phyloP scores from a whole-genome alignment of 2,329 filamentous ascomycete species.

The Penicillium hordei region DNA sequence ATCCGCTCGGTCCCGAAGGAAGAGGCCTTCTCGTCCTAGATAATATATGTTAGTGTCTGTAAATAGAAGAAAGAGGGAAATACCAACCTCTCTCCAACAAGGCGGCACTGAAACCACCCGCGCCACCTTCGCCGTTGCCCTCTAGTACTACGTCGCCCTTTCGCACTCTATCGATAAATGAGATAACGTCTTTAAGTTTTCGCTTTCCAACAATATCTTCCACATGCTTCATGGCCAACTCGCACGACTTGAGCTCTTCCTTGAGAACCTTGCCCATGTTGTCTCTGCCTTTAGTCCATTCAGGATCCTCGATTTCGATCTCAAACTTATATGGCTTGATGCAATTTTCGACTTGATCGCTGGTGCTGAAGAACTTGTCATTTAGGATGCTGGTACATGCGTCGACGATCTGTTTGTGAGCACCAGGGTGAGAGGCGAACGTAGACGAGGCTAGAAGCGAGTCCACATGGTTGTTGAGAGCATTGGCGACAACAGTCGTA shows the following conservation, averaged over 20 bases:
- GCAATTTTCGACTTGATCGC: conserved; percentile 96
- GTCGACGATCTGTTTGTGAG: conserved; percentile 87
- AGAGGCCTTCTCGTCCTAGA: conserved; percentile 83
- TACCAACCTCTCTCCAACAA: conserved; percentile 74
- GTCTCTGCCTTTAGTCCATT: conserved; percentile 83
- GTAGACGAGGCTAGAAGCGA: conserved; percentile 74
- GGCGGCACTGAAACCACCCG: conserved; percentile 88
- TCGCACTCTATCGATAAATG: conserved; percentile 84
- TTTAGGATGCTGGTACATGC: conserved; percentile 87
- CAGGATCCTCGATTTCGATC: conserved; percentile 86
- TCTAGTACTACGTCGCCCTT: conserved; percentile 83
- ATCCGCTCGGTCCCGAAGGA: conserved; percentile 86
- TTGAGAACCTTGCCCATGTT: conserved; percentile 80
- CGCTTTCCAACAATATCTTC: conserved; percentile 76
- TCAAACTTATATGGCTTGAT: conserved; percentile 99
- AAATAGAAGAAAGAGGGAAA: conserved; percentile 7
- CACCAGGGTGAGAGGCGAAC: conserved; percentile 87
- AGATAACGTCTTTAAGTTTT: conserved; percentile 85
- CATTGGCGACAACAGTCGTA: conserved; percentile 83
- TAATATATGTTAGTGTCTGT: not conserved
- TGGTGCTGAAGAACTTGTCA: conserved; percentile 94
- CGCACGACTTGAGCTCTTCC: conserved; percentile 80
- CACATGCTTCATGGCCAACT: conserved; percentile 71
- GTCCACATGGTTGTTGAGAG: conserved; percentile 84
- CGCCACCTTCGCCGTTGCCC: conserved; percentile 77